phyloP scores from a whole-genome alignment of 1,284 basidiomycete species.

The Naganishia liquefaciens region DNA sequence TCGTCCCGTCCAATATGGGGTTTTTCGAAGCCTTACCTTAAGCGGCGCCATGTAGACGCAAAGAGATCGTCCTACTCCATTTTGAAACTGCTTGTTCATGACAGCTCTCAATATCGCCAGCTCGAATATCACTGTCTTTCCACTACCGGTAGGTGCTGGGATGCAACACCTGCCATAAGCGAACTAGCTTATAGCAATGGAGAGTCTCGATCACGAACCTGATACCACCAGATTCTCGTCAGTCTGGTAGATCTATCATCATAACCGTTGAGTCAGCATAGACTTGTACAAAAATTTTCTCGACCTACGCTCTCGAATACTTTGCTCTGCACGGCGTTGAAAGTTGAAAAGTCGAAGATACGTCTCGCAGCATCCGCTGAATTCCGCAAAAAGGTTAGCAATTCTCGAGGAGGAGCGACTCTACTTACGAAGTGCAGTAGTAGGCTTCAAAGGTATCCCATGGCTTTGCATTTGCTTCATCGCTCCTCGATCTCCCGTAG shows the following conservation, averaged over 20 bases:
- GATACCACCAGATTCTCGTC: constrained; percentile 79
- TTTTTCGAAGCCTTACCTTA: constrained; percentile 62
- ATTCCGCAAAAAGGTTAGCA: background rate
- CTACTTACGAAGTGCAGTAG: constrained; percentile 24
- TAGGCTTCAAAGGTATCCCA: constrained; percentile 24
- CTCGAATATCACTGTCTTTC: constrained; percentile 93
- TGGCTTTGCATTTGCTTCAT: constrained; percentile 29
- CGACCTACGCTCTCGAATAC: constrained; percentile 71
- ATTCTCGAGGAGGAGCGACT: background rate
- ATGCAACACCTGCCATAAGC: background rate
- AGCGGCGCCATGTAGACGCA: constrained; percentile 89
- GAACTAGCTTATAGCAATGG: background rate
- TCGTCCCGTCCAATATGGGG: too few relatives aligned
- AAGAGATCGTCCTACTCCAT: constrained; percentile 6
- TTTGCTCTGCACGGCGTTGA: constrained; percentile 84
- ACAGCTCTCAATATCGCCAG: constrained; percentile 72
- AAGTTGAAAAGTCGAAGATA: constrained; percentile 81
- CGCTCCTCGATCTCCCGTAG: constrained; percentile 11
- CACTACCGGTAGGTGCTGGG: constrained; percentile 84
- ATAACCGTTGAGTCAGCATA: constrained; percentile 1
- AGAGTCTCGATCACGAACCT: constrained; percentile 56
- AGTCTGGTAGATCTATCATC: constrained; percentile 63
- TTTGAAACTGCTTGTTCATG: constrained; percentile 56
- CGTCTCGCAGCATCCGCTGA: constrained; percentile 76
- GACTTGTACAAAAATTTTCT: background rate